phyloP scores from a whole-genome alignment of 2,329 filamentous ascomycete genomes.

The Cercospora nicotianae region DNA sequence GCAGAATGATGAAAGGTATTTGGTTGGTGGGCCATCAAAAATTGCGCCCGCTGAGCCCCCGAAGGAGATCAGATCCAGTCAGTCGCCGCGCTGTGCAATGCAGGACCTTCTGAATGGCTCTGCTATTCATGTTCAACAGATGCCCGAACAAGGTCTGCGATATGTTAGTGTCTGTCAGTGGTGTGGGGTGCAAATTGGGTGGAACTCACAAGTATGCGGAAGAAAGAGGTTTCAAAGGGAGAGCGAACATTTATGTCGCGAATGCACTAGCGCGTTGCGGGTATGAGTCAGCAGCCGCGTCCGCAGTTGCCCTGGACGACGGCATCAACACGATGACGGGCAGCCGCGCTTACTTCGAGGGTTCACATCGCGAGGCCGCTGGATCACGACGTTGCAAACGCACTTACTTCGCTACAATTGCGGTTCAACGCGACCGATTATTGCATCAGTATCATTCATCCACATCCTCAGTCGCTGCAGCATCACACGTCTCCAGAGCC shows the following conservation, averaged over 20 bases:
- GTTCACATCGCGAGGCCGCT: background rate
- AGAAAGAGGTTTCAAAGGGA: background rate
- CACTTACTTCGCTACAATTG: conserved; percentile 12
- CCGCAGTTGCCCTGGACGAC: background rate
- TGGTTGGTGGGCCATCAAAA: conserved; percentile 12
- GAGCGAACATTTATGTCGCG: background rate
- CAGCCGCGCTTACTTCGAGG: background rate
- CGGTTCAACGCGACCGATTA: background rate
- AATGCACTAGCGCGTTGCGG: background rate
- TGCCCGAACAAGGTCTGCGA: background rate
- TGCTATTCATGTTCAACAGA: background rate
- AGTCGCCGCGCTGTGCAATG: conserved; percentile 14
- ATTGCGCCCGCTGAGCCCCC: conserved; percentile 11
- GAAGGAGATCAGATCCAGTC: conserved; percentile 15
- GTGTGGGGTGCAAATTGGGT: no score
- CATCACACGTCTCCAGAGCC: conserved; percentile 13
- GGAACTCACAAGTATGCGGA: background rate
- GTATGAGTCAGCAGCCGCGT: background rate
- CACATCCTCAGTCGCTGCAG: conserved; percentile 1
- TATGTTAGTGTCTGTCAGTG: no score
- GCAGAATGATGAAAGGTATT: background rate
- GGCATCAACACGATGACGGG: background rate
- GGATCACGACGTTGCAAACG: conserved; percentile 14
- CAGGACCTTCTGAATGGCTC: conserved; percentile 3
- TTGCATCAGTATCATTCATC: background rate